A percentile compares a stretch with the other conserved stretches of the same genome.
Evolutionary conservation across 2,329 filamentous ascomycete species (phyloP).

Genomic region (Polytolypa hystricis): DNA sequence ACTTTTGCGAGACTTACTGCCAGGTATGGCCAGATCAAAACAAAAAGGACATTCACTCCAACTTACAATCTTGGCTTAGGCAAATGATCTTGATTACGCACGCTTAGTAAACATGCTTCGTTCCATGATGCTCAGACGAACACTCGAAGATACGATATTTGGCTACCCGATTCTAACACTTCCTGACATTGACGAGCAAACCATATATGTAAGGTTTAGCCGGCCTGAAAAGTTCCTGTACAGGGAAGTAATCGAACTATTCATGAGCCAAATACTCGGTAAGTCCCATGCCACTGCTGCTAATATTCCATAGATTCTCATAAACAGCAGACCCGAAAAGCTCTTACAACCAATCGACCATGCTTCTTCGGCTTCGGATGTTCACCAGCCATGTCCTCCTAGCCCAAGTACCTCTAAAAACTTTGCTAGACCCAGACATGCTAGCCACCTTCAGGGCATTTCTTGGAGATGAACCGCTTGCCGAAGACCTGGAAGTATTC

Average conservation of each 20-base stretch:
- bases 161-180: constrained; percentile 43
- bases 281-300: too few species aligned
- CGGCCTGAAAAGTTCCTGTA: constrained; percentile 43
- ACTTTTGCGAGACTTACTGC: constrained; percentile 6
- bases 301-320: too few species aligned
- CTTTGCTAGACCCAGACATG: too few species aligned
- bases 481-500: too few species aligned
- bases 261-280: constrained; percentile 22
- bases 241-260: constrained; percentile 37
- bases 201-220: constrained; percentile 39
- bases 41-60: neutral
- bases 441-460: too few species aligned
- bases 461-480: too few species aligned
- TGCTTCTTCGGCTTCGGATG: constrained; percentile 43
- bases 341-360: constrained; percentile 26
- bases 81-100: constrained; percentile 9
- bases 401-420: constrained; percentile 34
- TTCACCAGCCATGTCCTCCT: constrained; percentile 40
- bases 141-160: constrained; percentile 44
- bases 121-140: constrained; percentile 44
- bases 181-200: constrained; percentile 37
- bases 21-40: neutral
- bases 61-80: constrained; percentile 5
- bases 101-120: constrained; percentile 21
- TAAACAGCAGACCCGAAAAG: too few species aligned